Base-by-base conservation (phyloP, 768 basidiomycete species). In the Exidia glandulosa region DNA sequence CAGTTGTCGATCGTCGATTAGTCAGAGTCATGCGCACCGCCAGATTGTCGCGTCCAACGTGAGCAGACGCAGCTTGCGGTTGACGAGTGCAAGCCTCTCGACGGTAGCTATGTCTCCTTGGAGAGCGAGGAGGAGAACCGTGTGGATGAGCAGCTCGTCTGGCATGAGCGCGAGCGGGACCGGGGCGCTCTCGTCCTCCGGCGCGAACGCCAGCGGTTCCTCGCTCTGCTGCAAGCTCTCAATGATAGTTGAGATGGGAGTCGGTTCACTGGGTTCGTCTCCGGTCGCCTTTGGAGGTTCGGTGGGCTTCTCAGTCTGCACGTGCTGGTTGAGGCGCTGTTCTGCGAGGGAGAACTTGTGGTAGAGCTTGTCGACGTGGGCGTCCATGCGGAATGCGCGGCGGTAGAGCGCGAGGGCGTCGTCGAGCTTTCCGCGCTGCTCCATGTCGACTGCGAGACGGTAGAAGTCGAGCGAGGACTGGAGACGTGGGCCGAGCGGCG, bases 321-420 rank as follows among this genome's bases (percentile, higher is more conserved):
- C 54, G 29, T 31, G 32, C 13, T 32, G 54, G 1, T 30, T 33
- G 32, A 57, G 29, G 7, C 32, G 10, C 7, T 16, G 32, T 37
- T 63, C 56, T 12, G n/a, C 16, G 2, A 37, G 16, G 3, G 59
- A 12, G 6, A 33, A n/a, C 45, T 77, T 75, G 61, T 79, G 76
- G 71, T 88, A 92, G 1, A 80, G 79, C 61, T 79, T 78, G 68
- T 93, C 91, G 33, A 94, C 88, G 62, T 88, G 75, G 34, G 86
- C 75, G 61, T 93, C 81, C 72, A 87, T 73, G 57, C 86, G 81
- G 69, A 93, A 94, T 2, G 90, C 90, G 62, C 82, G 81, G 10
- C 90, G 83, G 66, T 95, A 96, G 7, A 92, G 72, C 29, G 71
- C 67, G 10, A 93, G 71, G 12, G 93, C 93, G 33, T 86, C 82